Evolutionary conservation across 257 asterid genomes (phyloP).

Genomic region (Solanum etuberosum): DNA sequence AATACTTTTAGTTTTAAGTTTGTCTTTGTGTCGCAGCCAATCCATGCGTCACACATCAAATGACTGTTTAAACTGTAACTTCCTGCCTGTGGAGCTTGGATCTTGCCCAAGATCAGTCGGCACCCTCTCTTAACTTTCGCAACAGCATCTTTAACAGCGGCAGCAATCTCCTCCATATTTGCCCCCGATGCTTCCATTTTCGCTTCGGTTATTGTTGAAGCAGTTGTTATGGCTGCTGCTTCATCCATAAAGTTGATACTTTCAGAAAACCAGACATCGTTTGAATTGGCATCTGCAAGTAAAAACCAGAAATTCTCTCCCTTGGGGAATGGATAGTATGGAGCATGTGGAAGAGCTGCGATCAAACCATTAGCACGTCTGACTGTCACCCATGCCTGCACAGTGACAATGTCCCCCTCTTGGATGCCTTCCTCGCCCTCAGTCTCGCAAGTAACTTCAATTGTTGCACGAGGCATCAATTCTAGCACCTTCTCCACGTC

Average conservation of each 20-base stretch:
- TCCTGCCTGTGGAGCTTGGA: slow-evolving; percentile 63
- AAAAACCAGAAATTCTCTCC: slow-evolving; percentile 90
- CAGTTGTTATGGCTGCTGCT: slow-evolving; percentile 48
- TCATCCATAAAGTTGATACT: slow-evolving; percentile 59
- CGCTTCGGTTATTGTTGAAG: slow-evolving; percentile 52
- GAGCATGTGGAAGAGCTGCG: slow-evolving; percentile 66
- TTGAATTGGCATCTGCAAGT: slow-evolving; percentile 61
- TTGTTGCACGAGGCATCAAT: slow-evolving; percentile 50
- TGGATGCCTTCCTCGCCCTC: slow-evolving; percentile 93
- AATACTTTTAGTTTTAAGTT: slow-evolving; percentile 45
- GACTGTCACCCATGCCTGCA: slow-evolving; percentile 73
- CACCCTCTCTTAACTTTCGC: slow-evolving; percentile 59
- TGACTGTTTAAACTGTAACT: slow-evolving; percentile 59
- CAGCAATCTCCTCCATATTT: slow-evolving; percentile 36
- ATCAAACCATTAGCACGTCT: slow-evolving; percentile 64
- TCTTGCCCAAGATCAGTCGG: slow-evolving; percentile 61
- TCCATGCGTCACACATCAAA: slow-evolving; percentile 74
- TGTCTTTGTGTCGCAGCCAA: slow-evolving; percentile 53
- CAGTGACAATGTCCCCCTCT: slow-evolving; percentile 72
- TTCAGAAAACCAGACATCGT: slow-evolving; percentile 70
- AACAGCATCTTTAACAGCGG: slow-evolving; percentile 57
- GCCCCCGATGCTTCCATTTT: slow-evolving; percentile 59
- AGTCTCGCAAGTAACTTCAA: slow-evolving; percentile 69
- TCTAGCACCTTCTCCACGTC: slow-evolving; percentile 77
- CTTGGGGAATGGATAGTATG: slow-evolving; percentile 69